These are phyloP conservation scores for Gossypium herbaceum DNA, from an alignment of 345 rosid genomes.

Conservation along the genomic window DNA sequence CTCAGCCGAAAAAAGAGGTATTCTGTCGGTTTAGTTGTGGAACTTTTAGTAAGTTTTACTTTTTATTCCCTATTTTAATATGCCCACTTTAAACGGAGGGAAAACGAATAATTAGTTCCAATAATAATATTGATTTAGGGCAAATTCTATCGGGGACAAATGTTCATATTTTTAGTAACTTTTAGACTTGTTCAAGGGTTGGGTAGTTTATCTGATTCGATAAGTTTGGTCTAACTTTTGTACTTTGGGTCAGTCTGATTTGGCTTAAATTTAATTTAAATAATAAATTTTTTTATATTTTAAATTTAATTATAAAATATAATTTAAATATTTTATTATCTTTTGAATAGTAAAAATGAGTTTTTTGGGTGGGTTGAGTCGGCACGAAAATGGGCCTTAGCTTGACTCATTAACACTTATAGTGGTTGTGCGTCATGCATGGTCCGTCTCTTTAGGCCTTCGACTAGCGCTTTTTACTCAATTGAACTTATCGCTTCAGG, in stretches of 20 bases:
- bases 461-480: accelerated
- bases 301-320: too few relatives aligned
- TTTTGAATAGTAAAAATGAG: too few relatives aligned
- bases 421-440: too few relatives aligned
- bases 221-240: accelerated
- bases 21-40: not conserved
- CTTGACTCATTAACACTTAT: accelerated
- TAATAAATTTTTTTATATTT: too few relatives aligned
- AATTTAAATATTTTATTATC: too few relatives aligned
- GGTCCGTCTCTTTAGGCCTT: accelerated
- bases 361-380: accelerated
- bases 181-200: too few relatives aligned
- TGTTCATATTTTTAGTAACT: too few relatives aligned
- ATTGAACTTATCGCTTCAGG: too few relatives aligned
- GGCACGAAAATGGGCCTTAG: accelerated
- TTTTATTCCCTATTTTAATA: not conserved
- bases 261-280: too few relatives aligned
- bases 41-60: not conserved
- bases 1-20: not conserved
- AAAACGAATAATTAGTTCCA: too few relatives aligned
- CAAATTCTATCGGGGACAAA: too few relatives aligned
- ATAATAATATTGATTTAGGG: too few relatives aligned
- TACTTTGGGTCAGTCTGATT: accelerated
- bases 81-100: not conserved
- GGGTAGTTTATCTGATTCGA: accelerated